Evolutionary conservation across 2,329 filamentous ascomycete genomes (phyloP).

Genomic region (Cladophialophora yegresii): DNA sequence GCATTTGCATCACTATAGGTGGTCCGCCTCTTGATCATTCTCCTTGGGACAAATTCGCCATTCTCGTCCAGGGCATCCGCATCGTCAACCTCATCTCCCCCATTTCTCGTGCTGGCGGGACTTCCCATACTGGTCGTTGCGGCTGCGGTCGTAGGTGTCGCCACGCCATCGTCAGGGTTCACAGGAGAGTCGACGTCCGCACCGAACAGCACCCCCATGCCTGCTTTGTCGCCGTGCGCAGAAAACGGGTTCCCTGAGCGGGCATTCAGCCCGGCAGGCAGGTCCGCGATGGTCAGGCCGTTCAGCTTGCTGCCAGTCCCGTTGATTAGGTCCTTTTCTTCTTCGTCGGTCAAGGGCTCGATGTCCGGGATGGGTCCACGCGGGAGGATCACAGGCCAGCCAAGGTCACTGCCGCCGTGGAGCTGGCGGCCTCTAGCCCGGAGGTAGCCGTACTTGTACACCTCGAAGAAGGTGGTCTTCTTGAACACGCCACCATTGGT

Average conservation of each 20-base stretch:
- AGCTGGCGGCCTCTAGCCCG: slow-evolving; percentile 28
- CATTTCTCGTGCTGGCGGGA: slow-evolving; percentile 12
- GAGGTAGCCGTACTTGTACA: slow-evolving; percentile 37
- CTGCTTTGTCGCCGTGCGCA: slow-evolving; percentile 22
- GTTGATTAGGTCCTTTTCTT: slow-evolving; percentile 31
- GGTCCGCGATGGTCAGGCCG: slow-evolving; percentile 15
- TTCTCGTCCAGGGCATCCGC: slow-evolving; percentile 27
- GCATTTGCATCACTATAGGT: slow-evolving; percentile 35
- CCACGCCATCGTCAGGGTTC: not conserved
- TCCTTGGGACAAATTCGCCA: slow-evolving; percentile 27
- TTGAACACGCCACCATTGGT: slow-evolving; percentile 49
- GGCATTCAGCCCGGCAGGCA: not conserved
- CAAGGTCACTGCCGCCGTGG: slow-evolving; percentile 19
- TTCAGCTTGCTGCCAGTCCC: slow-evolving; percentile 23
- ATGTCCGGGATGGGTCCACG: slow-evolving; percentile 34
- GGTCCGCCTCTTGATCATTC: slow-evolving; percentile 28
- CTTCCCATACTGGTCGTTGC: slow-evolving; percentile 16
- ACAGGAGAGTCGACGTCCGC: slow-evolving; percentile 25
- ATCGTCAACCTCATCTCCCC: slow-evolving; percentile 19
- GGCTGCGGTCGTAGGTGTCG: slow-evolving; percentile 13
- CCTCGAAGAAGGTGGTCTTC: slow-evolving; percentile 49
- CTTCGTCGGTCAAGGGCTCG: slow-evolving; percentile 35
- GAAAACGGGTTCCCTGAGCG: slow-evolving; percentile 27
- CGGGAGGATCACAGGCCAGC: slow-evolving; percentile 29
- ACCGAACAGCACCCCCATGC: slow-evolving; percentile 30